A percentile compares a stretch with the other conserved stretches of the same genome.
Conservation (phyloP, 192 early-diverging fungal genomes). For the Coemansia umbellata region DNA sequence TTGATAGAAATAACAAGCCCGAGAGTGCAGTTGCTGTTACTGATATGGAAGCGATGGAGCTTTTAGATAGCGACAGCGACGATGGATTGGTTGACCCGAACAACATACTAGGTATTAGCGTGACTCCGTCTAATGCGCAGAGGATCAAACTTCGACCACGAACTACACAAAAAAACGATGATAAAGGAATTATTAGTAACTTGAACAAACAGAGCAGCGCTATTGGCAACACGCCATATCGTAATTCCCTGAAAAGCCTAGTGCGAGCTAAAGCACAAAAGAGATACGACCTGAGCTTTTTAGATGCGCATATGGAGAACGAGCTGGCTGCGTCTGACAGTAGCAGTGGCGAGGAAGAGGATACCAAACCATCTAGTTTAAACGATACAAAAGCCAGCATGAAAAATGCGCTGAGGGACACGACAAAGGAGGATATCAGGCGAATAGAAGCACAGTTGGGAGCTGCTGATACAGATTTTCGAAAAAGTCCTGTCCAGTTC, state of each 20-base stretch:
- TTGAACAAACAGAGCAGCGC: too few species aligned
- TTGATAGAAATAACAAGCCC: background rate
- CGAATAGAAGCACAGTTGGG: slow-evolving; percentile 9
- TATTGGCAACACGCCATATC: slow-evolving; percentile 12
- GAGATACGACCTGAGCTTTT: slow-evolving; percentile 27
- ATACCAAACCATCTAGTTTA: background rate
- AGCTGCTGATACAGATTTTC: background rate
- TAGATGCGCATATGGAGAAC: slow-evolving; percentile 21
- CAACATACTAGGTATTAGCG: slow-evolving; percentile 26
- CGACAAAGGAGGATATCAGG: slow-evolving; percentile 1
- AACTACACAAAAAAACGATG: too few species aligned
- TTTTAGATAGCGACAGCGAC: slow-evolving; percentile 27
- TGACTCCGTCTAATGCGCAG: too few species aligned
- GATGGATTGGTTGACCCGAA: slow-evolving; percentile 26
- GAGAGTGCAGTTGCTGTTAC: background rate
- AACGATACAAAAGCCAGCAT: background rate
- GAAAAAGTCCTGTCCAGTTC: background rate
- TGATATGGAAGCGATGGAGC: background rate
- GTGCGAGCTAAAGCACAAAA: slow-evolving; percentile 16
- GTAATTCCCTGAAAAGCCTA: slow-evolving; percentile 35
- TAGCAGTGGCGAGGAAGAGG: slow-evolving; percentile 7
- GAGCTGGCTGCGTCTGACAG: background rate
- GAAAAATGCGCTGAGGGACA: background rate
- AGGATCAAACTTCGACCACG: too few species aligned
- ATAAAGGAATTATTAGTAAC: too few species aligned